Evolutionary conservation across 2,329 filamentous ascomycete genomes (phyloP).

Genomic region (Aspergillus spinulosporus): DNA sequence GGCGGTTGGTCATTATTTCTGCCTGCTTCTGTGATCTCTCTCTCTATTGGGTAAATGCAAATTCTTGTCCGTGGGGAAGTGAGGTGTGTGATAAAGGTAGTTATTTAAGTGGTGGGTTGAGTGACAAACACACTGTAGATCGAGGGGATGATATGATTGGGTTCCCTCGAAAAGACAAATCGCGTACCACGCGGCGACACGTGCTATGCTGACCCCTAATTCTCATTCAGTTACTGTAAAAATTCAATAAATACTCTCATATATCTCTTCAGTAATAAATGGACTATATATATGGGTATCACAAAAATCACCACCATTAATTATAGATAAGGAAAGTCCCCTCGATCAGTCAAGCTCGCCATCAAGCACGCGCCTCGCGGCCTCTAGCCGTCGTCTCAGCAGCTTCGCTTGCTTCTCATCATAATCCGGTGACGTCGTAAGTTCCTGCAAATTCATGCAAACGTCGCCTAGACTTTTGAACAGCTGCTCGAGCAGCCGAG

Average conservation of each 20-base stretch:
- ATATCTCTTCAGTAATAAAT: not conserved
- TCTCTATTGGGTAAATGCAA: too few relatives aligned
- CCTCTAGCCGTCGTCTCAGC: conserved; percentile 71
- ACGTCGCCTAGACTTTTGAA: conserved; percentile 53
- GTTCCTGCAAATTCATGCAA: conserved; percentile 52
- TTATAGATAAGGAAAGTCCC: conserved; percentile 7
- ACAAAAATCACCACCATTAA: conserved; percentile 12
- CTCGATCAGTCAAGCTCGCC: conserved; percentile 54
- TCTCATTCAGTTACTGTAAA: not conserved
- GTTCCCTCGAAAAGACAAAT: conserved; percentile 5
- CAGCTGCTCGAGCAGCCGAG: conserved; percentile 57
- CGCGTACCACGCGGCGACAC: conserved; percentile 9
- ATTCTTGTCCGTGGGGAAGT: not conserved
- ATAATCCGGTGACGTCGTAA: conserved; percentile 54
- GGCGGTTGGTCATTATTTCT: conserved; percentile 22
- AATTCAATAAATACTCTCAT: not conserved
- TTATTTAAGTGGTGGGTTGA: not conserved
- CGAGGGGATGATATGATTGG: conserved; percentile 5
- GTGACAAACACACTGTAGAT: not conserved
- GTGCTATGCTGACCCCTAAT: conserved; percentile 2
- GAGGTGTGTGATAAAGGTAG: not conserved
- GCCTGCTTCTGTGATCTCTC: not conserved
- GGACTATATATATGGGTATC: conserved; percentile 15
- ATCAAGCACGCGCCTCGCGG: conserved; percentile 71
- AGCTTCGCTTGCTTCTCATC: conserved; percentile 58